Percentiles rank a stretch among this genome's conserved stretches.
Evolutionary conservation across 495 filamentous ascomycete species (phyloP).

Genomic region (Penicillium riverlandense): DNA sequence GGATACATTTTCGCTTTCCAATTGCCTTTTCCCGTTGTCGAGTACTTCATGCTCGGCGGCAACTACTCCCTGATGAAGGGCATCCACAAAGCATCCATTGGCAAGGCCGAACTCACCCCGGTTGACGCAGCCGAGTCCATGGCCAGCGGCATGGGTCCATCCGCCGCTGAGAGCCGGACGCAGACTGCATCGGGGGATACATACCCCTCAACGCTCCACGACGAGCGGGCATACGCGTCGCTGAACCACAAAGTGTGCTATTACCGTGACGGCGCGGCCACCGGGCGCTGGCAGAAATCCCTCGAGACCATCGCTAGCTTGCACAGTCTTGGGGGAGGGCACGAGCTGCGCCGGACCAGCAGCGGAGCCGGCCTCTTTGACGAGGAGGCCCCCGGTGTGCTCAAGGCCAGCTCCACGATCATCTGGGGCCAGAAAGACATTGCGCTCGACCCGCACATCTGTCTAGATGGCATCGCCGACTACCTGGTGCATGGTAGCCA

Average conservation of each 20-base stretch:
- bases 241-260: constrained; percentile 37
- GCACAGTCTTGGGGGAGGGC: constrained; percentile 26
- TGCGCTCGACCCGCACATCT: constrained; percentile 29
- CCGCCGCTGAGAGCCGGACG: constrained; percentile 22
- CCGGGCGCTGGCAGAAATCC: constrained; percentile 38
- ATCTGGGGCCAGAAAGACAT: constrained; percentile 45
- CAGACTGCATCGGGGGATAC: constrained; percentile 23
- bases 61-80: constrained; percentile 34
- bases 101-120: constrained; percentile 16
- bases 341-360: constrained; percentile 17
- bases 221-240: constrained; percentile 20
- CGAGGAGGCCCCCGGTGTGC: constrained; percentile 31
- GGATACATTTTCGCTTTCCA: constrained; percentile 47
- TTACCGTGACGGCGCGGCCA: constrained; percentile 40
- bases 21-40: constrained; percentile 31
- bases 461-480: constrained; percentile 36
- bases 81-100: constrained; percentile 24
- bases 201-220: constrained; percentile 23
- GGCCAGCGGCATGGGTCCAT: constrained; percentile 37
- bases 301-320: constrained; percentile 38
- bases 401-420: constrained; percentile 44
- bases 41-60: constrained; percentile 30
- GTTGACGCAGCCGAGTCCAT: constrained; percentile 33
- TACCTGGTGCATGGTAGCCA: constrained; percentile 33
- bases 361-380: constrained; percentile 40